Percentiles rank a stretch among this genome's conserved stretches.
These are phyloP conservation scores for Hygrocybe coccinea DNA, from an alignment of 768 basidiomycete genomes.

Conservation along the genomic window DNA sequence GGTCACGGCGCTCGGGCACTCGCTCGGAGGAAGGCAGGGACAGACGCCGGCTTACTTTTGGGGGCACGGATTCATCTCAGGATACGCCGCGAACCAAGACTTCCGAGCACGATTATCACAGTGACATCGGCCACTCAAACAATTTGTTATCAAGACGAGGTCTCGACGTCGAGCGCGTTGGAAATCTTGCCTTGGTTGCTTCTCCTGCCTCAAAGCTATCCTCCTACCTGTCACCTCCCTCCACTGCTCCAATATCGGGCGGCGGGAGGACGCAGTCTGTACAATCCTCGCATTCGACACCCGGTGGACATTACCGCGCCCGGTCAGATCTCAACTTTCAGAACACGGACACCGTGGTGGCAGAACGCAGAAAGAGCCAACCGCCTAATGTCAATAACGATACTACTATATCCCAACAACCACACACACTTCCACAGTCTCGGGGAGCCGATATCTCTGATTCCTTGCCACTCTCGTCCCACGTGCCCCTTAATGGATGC, in stretches of 20 bases:
- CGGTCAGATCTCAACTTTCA: constrained; percentile 40
- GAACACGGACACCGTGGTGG: constrained; percentile 49
- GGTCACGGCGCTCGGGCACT: constrained; percentile 44
- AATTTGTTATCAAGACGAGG: constrained; percentile 39
- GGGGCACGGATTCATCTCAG: constrained; percentile 49
- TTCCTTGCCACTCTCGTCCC: constrained; percentile 23
- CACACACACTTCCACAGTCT: constrained; percentile 32
- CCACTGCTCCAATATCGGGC: constrained; percentile 40
- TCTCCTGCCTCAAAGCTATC: constrained; percentile 63
- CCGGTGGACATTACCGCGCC: constrained; percentile 39
- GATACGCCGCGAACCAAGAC: constrained; percentile 16
- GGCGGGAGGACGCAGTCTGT: constrained; percentile 17
- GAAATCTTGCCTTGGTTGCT: constrained; percentile 62
- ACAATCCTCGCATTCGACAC: constrained; percentile 16
- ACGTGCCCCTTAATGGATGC: constrained; percentile 26
- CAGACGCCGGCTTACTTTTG: constrained; percentile 62
- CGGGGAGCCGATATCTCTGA: constrained; percentile 10
- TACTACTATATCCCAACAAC: constrained; percentile 33
- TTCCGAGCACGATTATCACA: constrained; percentile 21
- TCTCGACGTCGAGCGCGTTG: constrained; percentile 36
- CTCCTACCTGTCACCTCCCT: constrained; percentile 49
- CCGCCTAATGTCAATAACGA: neutral
- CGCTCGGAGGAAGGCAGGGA: constrained; percentile 59
- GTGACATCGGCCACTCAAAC: constrained; percentile 18
- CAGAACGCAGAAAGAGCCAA: constrained; percentile 18